phyloP scores from a whole-genome alignment of 208 protist genomes.

The Crithidia sp. region DNA sequence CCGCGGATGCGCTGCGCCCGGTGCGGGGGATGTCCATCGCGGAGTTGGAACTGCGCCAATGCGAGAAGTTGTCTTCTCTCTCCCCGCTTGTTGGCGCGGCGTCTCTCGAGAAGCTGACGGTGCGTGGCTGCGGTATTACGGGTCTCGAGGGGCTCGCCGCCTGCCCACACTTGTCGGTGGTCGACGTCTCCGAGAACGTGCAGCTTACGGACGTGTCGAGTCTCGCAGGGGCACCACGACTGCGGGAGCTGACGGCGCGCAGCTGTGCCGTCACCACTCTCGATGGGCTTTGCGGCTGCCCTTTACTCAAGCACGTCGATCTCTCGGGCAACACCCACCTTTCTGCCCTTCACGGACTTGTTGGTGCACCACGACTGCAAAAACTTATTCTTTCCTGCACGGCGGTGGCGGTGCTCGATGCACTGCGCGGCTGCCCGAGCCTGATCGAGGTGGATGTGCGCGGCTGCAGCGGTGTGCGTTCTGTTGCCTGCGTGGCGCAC shows the following conservation, averaged over 20 bases:
- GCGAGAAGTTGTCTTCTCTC: not conserved
- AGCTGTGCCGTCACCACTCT: not conserved
- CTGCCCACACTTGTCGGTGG: not conserved
- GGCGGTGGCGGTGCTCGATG: slow-evolving; percentile 1
- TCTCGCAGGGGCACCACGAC: slow-evolving; percentile 6
- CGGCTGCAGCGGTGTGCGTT: not conserved
- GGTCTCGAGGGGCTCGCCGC: not conserved
- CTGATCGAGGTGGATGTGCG: slow-evolving; percentile 11
- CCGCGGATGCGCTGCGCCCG: not conserved
- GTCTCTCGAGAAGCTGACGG: slow-evolving; percentile 1
- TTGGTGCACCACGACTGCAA: not conserved
- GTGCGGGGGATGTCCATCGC: not conserved
- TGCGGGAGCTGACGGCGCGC: not conserved
- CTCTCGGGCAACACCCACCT: not conserved
- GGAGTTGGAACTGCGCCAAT: not conserved
- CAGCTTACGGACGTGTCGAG: slow-evolving; percentile 2
- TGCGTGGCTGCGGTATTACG: not conserved
- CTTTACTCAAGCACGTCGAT: not conserved
- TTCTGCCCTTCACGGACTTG: not conserved
- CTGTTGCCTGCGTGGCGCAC: not conserved
- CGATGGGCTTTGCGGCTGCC: not conserved
- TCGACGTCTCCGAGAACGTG: slow-evolving; percentile 9
- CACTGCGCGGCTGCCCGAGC: not conserved
- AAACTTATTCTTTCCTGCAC: not conserved
- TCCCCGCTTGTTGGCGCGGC: slow-evolving; percentile 2